Conservation (phyloP, 495 filamentous ascomycete genomes). For the Cryomyces antarcticus region DNA sequence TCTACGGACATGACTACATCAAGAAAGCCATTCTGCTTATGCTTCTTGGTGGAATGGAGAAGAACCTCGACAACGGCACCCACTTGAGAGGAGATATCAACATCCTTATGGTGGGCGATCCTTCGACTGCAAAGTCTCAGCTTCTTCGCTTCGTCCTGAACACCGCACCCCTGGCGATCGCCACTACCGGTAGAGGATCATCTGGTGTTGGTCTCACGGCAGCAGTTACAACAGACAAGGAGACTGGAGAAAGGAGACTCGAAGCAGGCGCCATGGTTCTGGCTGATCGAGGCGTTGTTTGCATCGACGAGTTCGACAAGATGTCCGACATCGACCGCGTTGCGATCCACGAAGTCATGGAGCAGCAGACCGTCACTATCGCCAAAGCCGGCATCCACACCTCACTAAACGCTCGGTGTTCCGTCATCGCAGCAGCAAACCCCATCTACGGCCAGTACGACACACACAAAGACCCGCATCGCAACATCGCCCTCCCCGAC, state of each 20-base stretch:
- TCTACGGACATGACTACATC: slow-evolving; percentile 93
- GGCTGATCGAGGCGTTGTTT: slow-evolving; percentile 89
- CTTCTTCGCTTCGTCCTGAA: slow-evolving; percentile 94
- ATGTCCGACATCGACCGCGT: slow-evolving; percentile 98
- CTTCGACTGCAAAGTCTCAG: slow-evolving; percentile 96
- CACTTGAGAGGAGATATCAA: slow-evolving; percentile 98
- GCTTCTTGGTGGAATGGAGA: slow-evolving; percentile 95
- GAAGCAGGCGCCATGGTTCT: slow-evolving; percentile 99
- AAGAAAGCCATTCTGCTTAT: slow-evolving; percentile 96
- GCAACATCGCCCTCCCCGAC: slow-evolving; percentile 94
- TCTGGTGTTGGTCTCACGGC: slow-evolving; percentile 97
- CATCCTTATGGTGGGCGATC: slow-evolving; percentile 98
- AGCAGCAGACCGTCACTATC: slow-evolving; percentile 98
- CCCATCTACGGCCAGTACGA: slow-evolving; percentile 98
- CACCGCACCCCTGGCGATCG: slow-evolving; percentile 90
- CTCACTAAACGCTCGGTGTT: slow-evolving; percentile 88
- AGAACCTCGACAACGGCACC: slow-evolving; percentile 95
- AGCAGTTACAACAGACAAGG: slow-evolving; percentile 89
- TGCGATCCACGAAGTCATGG: slow-evolving; percentile 99
- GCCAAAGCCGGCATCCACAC: slow-evolving; percentile 98
- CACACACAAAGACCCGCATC: slow-evolving; percentile 93
- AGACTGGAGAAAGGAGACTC: slow-evolving; percentile 84
- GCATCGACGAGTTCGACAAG: slow-evolving; percentile 99
- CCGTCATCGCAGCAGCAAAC: slow-evolving; percentile 91
- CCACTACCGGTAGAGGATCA: slow-evolving; percentile 90